These are phyloP conservation scores for Talaromyces adpressus DNA, from an alignment of 495 filamentous ascomycete genomes.

Conservation along the genomic window DNA sequence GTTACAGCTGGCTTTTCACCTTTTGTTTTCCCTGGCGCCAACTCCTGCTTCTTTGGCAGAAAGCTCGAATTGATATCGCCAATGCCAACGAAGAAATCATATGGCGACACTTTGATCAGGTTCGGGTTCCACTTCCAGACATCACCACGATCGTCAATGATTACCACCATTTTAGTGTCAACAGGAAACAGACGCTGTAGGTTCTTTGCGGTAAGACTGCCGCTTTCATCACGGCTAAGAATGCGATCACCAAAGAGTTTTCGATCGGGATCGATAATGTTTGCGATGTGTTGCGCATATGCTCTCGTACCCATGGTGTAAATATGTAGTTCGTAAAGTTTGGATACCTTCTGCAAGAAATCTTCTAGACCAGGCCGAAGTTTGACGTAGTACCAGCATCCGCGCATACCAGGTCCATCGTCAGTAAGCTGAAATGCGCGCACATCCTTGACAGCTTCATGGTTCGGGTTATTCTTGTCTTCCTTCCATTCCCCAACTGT, in stretches of 20 bases:
- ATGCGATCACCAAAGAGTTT: conserved; percentile 91
- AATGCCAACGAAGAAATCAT: conserved; percentile 96
- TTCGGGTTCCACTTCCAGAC: conserved; percentile 97
- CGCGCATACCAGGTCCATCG: conserved; percentile 66
- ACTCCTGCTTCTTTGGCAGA: conserved; percentile 78
- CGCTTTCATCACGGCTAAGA: conserved; percentile 93
- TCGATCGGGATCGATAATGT: conserved; percentile 84
- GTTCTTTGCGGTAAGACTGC: conserved; percentile 82
- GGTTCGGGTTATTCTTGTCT: conserved; percentile 82
- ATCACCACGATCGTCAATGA: conserved; percentile 95
- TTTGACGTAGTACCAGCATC: conserved; percentile 96
- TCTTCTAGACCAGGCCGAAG: conserved; percentile 83
- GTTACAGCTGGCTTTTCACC: conserved; percentile 17
- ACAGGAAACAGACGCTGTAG: conserved; percentile 90
- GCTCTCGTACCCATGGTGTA: conserved; percentile 98
- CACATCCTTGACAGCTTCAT: conserved; percentile 85
- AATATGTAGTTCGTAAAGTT: conserved; percentile 90
- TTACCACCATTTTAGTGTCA: conserved; percentile 98
- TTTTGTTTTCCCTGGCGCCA: conserved; percentile 30
- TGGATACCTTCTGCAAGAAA: conserved; percentile 72
- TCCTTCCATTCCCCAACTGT: conserved; percentile 93
- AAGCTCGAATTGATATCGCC: conserved; percentile 99
- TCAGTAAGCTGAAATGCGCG: conserved; percentile 78
- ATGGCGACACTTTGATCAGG: conserved; percentile 88
- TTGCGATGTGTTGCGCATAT: conserved; percentile 86